Evolutionary conservation across 1,284 basidiomycete genomes (phyloP).

Genomic region (Xanthoconium separans): DNA sequence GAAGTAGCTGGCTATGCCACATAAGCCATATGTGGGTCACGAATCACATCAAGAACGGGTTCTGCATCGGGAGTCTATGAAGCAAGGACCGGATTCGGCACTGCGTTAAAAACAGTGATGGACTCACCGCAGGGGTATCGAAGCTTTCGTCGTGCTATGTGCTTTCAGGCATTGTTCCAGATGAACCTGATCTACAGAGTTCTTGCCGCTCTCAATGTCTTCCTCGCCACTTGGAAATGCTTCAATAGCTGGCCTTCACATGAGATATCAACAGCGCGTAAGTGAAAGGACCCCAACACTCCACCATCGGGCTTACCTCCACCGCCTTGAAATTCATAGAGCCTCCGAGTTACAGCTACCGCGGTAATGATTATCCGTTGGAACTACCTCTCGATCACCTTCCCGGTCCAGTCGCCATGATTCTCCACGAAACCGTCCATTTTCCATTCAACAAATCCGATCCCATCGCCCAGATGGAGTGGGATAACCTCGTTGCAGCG

Average conservation of each 20-base stretch:
- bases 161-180: background rate
- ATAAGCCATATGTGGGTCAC: too few relatives aligned
- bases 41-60: too few relatives aligned
- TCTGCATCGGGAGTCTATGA: too few relatives aligned
- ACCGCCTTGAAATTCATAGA: too few relatives aligned
- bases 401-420: conserved; percentile 5
- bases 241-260: background rate
- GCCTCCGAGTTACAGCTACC: conserved; percentile 6
- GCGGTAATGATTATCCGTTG: conserved; percentile 6
- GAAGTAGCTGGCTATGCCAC: too few relatives aligned
- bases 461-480: conserved; percentile 6
- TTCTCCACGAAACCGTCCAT: conserved; percentile 13
- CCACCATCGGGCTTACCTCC: background rate
- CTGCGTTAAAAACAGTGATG: too few relatives aligned
- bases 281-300: background rate
- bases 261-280: background rate
- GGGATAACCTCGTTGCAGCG: conserved; percentile 7
- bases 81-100: too few relatives aligned
- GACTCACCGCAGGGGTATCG: too few relatives aligned
- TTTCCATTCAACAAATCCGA: conserved; percentile 11
- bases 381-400: conserved; percentile 1
- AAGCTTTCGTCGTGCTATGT: too few relatives aligned
- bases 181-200: conserved; percentile 1
- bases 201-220: conserved; percentile 4
- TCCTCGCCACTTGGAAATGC: conserved; percentile 10